Base-by-base conservation (phyloP, 257 asterid species). In the Solanum phureja region DNA sequence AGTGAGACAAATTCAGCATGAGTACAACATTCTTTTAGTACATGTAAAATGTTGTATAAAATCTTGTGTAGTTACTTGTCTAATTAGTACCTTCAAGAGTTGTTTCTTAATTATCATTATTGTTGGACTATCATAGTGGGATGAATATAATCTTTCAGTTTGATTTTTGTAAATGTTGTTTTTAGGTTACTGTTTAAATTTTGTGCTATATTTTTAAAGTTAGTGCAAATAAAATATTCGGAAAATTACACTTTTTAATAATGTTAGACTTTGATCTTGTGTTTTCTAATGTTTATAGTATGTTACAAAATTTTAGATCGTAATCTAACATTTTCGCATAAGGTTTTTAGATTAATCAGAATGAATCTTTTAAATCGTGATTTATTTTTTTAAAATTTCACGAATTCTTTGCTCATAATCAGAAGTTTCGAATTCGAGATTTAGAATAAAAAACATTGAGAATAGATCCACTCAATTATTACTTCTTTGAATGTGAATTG, bases 1-100 rank as follows among this genome's bases (percentile, higher is more conserved):
- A 19, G 85, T 34, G 86, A 90, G 73, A 74, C 92, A 33, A 92
- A 84, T 89, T 93, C 94, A 85, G 89, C 88, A 74, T 89, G 71
- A 56, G 85, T 35, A 82, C 69, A 49, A 82, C 69, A 7, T 82
- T 49, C 34, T 49, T 82, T 82, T 49, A 29, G 69, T 49, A 82
- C 31, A 29, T 29, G 29, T 29, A 29, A 18, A 81, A 31, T 82
- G 42, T 46, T 81, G 42, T 46, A 29, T 49, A 29, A 79, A 44
- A 72, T 34, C 27, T 44, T 29, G n/a, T 8, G 3, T 11, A 27
- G 66, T 79, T 75, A 21, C 29, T 75, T 75, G 33, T 37, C 56
- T 74, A 74, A 35, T 8, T 73, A 73, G 24, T 33, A 13, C 23
- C 71, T 44, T 62, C 27, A 62, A 62, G 68, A 23, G 71, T 60